A percentile compares a stretch with the other conserved stretches of the same genome.
These are phyloP conservation scores for Fusarium begoniae DNA, from an alignment of 2,329 filamentous ascomycete species.

Conservation along the genomic window DNA sequence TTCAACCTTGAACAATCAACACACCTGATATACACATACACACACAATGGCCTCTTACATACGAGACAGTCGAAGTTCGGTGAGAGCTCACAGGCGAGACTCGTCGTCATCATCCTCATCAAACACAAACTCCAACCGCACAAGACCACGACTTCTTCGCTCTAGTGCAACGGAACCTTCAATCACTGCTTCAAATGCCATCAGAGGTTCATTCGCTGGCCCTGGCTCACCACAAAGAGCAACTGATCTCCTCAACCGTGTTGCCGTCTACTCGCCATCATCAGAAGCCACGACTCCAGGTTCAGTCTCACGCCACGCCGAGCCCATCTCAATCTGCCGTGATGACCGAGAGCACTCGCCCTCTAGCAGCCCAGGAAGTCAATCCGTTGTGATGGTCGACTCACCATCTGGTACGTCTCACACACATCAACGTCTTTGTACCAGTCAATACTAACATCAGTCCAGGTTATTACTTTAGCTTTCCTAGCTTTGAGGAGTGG, in stretches of 20 bases:
- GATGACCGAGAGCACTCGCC: slow-evolving; percentile 32
- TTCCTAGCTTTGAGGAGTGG: slow-evolving; percentile 77
- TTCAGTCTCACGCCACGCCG: slow-evolving; percentile 32
- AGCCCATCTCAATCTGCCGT: slow-evolving; percentile 38
- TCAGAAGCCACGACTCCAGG: slow-evolving; percentile 31
- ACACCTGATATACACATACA: neutral
- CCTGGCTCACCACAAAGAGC: slow-evolving; percentile 61
- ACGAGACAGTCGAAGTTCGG: slow-evolving; percentile 38
- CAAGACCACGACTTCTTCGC: slow-evolving; percentile 63
- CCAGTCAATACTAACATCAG: slow-evolving; percentile 48
- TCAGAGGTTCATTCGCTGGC: slow-evolving; percentile 59
- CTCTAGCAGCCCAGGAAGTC: slow-evolving; percentile 33
- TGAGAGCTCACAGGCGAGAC: slow-evolving; percentile 41
- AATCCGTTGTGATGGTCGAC: slow-evolving; percentile 38
- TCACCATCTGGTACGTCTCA: slow-evolving; percentile 41
- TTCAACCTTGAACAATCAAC: neutral
- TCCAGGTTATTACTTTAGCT: slow-evolving; percentile 71
- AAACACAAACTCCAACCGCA: slow-evolving; percentile 43
- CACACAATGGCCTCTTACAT: slow-evolving; percentile 40
- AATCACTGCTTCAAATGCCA: slow-evolving; percentile 64
- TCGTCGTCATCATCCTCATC: slow-evolving; percentile 39
- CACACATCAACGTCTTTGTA: neutral
- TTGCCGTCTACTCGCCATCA: slow-evolving; percentile 58
- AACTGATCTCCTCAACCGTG: slow-evolving; percentile 63
- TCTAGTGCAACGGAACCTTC: slow-evolving; percentile 66